Evolutionary conservation across 352 stramenopile species (phyloP).

Genomic region (Phytophthora multivora): DNA sequence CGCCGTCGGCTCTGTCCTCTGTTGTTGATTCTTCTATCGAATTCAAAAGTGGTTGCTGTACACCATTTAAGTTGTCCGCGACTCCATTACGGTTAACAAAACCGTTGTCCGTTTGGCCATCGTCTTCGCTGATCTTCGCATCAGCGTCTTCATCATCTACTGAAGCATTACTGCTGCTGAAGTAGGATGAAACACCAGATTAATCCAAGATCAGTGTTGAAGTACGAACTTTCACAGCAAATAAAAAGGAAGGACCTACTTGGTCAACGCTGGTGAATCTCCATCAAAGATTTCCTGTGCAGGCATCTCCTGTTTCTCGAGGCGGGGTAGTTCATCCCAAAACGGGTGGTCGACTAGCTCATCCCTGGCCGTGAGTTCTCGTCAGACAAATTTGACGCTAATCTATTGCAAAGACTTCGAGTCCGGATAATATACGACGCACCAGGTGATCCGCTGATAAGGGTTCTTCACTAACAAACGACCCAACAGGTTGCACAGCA

Average conservation of each 20-base stretch:
- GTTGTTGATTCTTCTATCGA: constrained; percentile 1
- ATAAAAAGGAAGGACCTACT: constrained; percentile 11
- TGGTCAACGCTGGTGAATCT: neutral
- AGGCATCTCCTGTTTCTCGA: constrained; percentile 52
- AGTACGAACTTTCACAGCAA: neutral
- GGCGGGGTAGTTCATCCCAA: constrained; percentile 42
- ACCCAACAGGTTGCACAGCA: constrained; percentile 63
- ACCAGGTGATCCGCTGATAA: constrained; percentile 79
- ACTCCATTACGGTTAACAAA: neutral
- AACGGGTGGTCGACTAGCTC: constrained; percentile 75
- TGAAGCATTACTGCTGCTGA: neutral
- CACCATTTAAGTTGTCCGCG: neutral
- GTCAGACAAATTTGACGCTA: constrained; percentile 10
- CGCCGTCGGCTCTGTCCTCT: neutral
- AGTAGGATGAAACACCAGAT: neutral
- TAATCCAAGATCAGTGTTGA: neutral
- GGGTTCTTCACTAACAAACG: constrained; percentile 75
- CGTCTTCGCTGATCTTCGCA: neutral
- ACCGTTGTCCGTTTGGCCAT: neutral
- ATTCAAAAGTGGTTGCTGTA: neutral
- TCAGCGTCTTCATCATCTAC: constrained; percentile 1
- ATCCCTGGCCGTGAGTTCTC: constrained; percentile 44
- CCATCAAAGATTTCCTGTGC: constrained; percentile 65
- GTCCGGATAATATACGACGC: constrained; percentile 12
- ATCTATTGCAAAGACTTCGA: neutral